Percentiles rank a stretch among this genome's conserved stretches.
Evolutionary conservation across 495 filamentous ascomycete genomes (phyloP).

Genomic region (Cryomyces minteri): DNA sequence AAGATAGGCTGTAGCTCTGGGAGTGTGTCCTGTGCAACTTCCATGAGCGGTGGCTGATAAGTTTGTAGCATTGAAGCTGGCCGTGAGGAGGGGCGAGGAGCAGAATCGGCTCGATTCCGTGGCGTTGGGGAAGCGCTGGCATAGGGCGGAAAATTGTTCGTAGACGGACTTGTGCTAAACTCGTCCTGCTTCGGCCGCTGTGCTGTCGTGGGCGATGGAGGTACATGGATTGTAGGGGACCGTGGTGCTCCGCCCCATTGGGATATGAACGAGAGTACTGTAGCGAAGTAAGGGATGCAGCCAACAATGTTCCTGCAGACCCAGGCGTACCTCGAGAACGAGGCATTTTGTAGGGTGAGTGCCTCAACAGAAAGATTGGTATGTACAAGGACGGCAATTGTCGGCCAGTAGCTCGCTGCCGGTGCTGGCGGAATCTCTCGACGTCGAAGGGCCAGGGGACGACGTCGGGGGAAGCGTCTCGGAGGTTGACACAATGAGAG

Average conservation of each 20-base stretch:
- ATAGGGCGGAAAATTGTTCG: conserved; percentile 7
- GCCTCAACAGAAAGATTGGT: too few relatives aligned
- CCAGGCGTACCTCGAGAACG: too few relatives aligned
- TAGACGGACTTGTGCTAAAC: conserved; percentile 4
- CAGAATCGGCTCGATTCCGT: conserved; percentile 13
- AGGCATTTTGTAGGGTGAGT: too few relatives aligned
- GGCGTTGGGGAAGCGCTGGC: conserved; percentile 3
- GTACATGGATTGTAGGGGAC: conserved; percentile 13
- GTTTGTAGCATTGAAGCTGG: conserved; percentile 52
- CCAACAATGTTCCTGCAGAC: background rate
- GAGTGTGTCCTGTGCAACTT: conserved; percentile 65
- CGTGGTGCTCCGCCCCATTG: conserved; percentile 30
- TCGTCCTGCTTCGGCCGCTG: conserved; percentile 1
- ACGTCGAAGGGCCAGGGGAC: too few relatives aligned
- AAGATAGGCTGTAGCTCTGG: conserved; percentile 92
- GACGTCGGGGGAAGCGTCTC: too few relatives aligned
- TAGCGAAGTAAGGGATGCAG: conserved; percentile 4
- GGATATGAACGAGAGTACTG: conserved; percentile 48
- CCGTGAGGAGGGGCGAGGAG: conserved; percentile 25
- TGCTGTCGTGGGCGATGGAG: conserved; percentile 14
- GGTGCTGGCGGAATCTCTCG: too few relatives aligned
- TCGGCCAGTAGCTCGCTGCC: too few relatives aligned
- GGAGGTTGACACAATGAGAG: too few relatives aligned
- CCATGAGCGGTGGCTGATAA: conserved; percentile 76
- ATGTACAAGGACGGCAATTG: too few relatives aligned